Percentiles rank a stretch among this genome's conserved stretches.
Conservation (phyloP, 768 basidiomycete species). For the Kwoniella dejecticola region DNA sequence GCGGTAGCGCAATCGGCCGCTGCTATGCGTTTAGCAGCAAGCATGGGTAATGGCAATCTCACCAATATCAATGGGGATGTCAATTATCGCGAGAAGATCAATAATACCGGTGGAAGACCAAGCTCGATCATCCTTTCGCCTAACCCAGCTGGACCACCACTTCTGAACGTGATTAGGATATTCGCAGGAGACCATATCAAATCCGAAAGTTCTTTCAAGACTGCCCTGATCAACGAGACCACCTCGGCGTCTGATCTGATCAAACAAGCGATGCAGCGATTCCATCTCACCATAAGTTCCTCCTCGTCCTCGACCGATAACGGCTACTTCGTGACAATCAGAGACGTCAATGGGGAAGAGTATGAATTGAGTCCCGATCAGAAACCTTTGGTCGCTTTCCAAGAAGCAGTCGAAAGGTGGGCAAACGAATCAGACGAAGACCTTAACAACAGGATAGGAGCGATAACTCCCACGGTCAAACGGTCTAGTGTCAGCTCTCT, state of each 20-base stretch:
- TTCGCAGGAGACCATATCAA: conserved; percentile 89
- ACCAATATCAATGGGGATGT: conserved; percentile 8
- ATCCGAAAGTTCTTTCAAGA: conserved; percentile 97
- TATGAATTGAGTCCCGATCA: conserved; percentile 67
- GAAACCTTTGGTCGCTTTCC: conserved; percentile 85
- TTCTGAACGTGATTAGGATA: conserved; percentile 90
- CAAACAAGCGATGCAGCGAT: conserved; percentile 89
- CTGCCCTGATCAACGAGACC: conserved; percentile 82
- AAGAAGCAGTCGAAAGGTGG: conserved; percentile 66
- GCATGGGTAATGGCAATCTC: conserved; percentile 22
- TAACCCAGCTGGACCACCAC: conserved; percentile 70
- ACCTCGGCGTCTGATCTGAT: conserved; percentile 84
- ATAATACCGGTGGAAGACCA: conserved; percentile 35
- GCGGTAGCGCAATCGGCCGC: conserved; percentile 63
- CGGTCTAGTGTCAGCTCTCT: conserved; percentile 91
- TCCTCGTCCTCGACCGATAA: conserved; percentile 60
- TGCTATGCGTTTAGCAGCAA: conserved; percentile 46
- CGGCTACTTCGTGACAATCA: conserved; percentile 89
- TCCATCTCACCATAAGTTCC: conserved; percentile 63
- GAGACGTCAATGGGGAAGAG: conserved; percentile 86
- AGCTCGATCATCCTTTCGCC: conserved; percentile 56
- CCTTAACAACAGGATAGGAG: conserved; percentile 9
- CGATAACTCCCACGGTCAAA: conserved; percentile 68
- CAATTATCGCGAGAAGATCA: background rate
- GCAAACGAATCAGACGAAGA: conserved; percentile 61